Percentiles rank a stretch among this genome's conserved stretches.
Evolutionary conservation across 1,284 basidiomycete genomes (phyloP).

Genomic region (Neotropicomus parvogracilis): DNA sequence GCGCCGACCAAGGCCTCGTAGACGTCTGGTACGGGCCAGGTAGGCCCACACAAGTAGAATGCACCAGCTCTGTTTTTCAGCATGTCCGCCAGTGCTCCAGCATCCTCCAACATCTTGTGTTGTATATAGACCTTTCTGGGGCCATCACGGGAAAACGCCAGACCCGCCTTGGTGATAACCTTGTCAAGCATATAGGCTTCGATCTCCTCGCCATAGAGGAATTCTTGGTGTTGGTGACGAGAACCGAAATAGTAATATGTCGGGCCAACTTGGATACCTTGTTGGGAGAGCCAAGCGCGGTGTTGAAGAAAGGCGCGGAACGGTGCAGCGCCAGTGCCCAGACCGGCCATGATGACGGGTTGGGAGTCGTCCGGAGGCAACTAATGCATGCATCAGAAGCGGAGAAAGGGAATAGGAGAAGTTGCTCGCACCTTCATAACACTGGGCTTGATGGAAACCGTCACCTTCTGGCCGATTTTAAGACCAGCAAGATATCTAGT

Average conservation of each 20-base stretch:
- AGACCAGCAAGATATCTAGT: slow-evolving; percentile 90
- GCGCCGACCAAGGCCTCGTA: slow-evolving; percentile 87
- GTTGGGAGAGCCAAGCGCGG: slow-evolving; percentile 77
- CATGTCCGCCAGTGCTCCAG: slow-evolving; percentile 70
- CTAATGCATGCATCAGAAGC: slow-evolving; percentile 37
- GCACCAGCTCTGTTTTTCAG: slow-evolving; percentile 71
- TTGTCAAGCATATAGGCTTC: slow-evolving; percentile 81
- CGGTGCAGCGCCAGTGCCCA: slow-evolving; percentile 96
- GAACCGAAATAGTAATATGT: slow-evolving; percentile 99
- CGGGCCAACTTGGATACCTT: slow-evolving; percentile 82
- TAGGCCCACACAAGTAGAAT: slow-evolving; percentile 97
- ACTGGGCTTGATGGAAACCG: slow-evolving; percentile 96
- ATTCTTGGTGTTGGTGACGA: slow-evolving; percentile 91
- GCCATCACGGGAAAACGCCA: slow-evolving; percentile 96
- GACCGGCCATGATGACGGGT: slow-evolving; percentile 97
- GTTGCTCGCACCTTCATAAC: slow-evolving; percentile 87
- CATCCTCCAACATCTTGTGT: slow-evolving; percentile 95
- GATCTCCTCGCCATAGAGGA: slow-evolving; percentile 93
- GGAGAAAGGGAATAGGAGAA: not conserved
- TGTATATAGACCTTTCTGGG: slow-evolving; percentile 96
- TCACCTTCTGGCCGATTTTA: slow-evolving; percentile 86
- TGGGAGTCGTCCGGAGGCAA: slow-evolving; percentile 82
- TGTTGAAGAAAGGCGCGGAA: slow-evolving; percentile 99
- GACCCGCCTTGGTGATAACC: slow-evolving; percentile 83
- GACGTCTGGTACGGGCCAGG: slow-evolving; percentile 98